Base-by-base conservation (phyloP, 352 stramenopile species). In the Pythium utonaiense region DNA sequence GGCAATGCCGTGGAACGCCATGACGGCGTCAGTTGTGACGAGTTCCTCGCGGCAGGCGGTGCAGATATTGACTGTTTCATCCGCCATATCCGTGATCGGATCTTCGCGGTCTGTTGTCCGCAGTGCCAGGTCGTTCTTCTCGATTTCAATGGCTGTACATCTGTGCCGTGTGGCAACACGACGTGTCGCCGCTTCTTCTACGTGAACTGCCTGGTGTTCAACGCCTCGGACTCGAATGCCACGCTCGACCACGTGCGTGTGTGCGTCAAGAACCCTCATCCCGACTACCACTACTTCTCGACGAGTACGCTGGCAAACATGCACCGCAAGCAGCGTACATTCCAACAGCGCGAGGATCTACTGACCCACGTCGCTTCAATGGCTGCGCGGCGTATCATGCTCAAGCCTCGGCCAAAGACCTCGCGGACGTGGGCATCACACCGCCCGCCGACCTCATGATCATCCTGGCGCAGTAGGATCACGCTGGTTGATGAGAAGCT, bases 131-230 rank as follows among this genome's bases (percentile, higher is more conserved):
- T 33, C 5, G 58, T 49, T 19, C 67, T 71, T 45, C 54, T 71
- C 14, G 64, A 67, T 45, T 71, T 67, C 42, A 48, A 59, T 8
- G 53, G 64, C 14, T 70, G 64, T 48, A 57, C 61, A 9, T 60
- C 45, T 31, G 64, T 70, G 3, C 21, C 30, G 12, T 70, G 64
- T 33, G 64, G 64, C 38, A 70, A 63, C 22, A 7, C 57, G 16
- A 53, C 33, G 19, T 70, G 57, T 38, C 44, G 38, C 22, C 21
- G 19, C 5, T 41, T 51, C 17, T 70, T 70, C 30, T 70, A 57
- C 38, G 53, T 57, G 14, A 60, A 59, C 38, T 70, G 64, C 12
- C 54, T 59, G 19, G 30, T n/a, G 16, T 63, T 38, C n/a, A 53
- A 21, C 47, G 50, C 51, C 2, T 33, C 28, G 3, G 25, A 45